phyloP scores from a whole-genome alignment of 305 asterid genomes.

The Withania somnifera region DNA sequence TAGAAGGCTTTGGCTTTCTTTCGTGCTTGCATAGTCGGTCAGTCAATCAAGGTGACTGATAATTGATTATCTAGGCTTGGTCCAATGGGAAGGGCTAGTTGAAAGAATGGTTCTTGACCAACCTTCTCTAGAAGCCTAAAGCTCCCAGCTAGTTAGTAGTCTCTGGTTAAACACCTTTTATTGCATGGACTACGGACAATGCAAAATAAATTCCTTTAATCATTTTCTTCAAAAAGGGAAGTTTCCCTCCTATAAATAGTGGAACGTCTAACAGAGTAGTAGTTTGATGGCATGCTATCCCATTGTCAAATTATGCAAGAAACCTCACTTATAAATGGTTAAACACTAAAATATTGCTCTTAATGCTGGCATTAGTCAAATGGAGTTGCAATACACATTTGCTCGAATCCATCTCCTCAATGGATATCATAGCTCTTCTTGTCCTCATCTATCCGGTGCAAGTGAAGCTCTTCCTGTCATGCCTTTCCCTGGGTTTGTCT shows the following conservation, averaged over 20 bases:
- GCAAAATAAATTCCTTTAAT: not conserved
- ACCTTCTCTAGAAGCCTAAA: not conserved
- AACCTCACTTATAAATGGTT: not conserved
- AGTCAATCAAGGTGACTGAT: not conserved
- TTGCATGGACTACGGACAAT: not conserved
- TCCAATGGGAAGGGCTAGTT: not conserved
- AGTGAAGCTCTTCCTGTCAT: not conserved
- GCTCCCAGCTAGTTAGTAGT: not conserved
- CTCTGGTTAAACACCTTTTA: not conserved
- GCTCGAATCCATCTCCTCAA: not conserved
- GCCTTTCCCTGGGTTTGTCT: not conserved
- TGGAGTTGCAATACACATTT: not conserved
- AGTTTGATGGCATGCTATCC: not conserved
- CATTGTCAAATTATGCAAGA: not conserved
- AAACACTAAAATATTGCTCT: not conserved
- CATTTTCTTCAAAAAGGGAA: not conserved
- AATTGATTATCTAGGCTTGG: not conserved
- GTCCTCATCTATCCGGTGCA: not conserved
- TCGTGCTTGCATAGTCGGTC: not conserved
- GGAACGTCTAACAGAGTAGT: not conserved
- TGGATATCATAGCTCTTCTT: not conserved
- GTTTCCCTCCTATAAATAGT: not conserved
- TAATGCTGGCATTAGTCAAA: not conserved
- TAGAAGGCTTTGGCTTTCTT: not conserved
- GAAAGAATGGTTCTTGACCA: not conserved